Evolutionary conservation across 2,329 filamentous ascomycete species (phyloP), one percentile per base, ranked within the genome.

Genomic region (Fusarium secorum): DNA sequence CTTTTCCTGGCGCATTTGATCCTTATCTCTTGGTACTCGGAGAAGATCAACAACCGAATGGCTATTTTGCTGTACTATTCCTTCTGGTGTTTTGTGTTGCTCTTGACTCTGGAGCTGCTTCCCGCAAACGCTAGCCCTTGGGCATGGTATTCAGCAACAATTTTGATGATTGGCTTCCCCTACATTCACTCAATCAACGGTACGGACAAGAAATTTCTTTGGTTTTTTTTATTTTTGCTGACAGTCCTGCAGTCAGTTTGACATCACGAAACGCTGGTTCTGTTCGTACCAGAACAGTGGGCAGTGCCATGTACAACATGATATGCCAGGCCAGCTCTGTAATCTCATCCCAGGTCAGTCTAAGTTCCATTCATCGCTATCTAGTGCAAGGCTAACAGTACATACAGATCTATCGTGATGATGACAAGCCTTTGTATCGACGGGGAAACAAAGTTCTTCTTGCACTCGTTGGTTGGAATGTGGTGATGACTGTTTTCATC

Each of bases 231-330:
- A 5, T 18, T 3, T 15, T 26, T 26, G 2, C 44, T 59, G 53
- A 58, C 2, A 0, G 10, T 26, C 1, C 10, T 51, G 4, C 87
- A 41, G 88, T 89, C 1, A 87, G 85, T 0, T 85, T 87, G 78
- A 87, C 84, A 0, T 87, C 85, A 4, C 83, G 87, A 48, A 90
- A 90, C 70, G 84, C 87, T 0, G 87, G 88, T 46, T 85, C 85
- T 4, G 88, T 90, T 3, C 82, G 87, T 13, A 89, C 87, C 15
- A 79, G 89, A 17, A 87, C 88, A 0, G 85, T 90, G 3, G 85
- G 86, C 1, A 85, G 85, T 2, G 87, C 87, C 2, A 77, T 88
- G 20, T 90, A 89, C 76, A 90, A 89, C 70, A 81, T 81, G 77
- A 78, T 72, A 38, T 76, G 79, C 9, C 78, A 81, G 80, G 76